Evolutionary conservation across 768 basidiomycete species (phyloP).

Genomic region (Fomitopsis serialis): DNA sequence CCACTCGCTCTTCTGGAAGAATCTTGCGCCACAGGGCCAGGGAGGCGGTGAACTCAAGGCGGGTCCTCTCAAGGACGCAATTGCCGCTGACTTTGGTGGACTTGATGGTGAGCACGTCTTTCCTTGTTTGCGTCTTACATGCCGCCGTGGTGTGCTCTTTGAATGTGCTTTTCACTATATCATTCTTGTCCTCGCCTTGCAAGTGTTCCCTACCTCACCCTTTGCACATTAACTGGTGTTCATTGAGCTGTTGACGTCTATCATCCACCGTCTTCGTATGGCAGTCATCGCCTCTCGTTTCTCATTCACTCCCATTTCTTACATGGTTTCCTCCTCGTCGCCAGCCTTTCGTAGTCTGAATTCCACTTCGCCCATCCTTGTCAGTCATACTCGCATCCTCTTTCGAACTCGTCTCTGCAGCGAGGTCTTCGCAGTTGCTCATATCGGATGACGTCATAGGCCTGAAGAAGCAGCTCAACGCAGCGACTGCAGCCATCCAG

Average conservation of each 20-base stretch:
- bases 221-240: too few relatives aligned
- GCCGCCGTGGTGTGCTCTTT: neutral
- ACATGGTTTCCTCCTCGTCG: too few relatives aligned
- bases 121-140: neutral
- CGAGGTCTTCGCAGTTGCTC: neutral
- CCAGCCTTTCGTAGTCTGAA: too few relatives aligned
- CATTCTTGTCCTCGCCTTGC: too few relatives aligned
- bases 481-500: conserved; percentile 87
- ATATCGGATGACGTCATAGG: conserved; percentile 7
- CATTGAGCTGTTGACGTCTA: too few relatives aligned
- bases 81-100: conserved; percentile 81
- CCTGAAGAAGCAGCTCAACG: conserved; percentile 85
- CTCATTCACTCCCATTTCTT: too few relatives aligned
- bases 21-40: conserved; percentile 68
- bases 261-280: too few relatives aligned
- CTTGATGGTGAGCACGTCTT: conserved; percentile 44
- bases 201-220: too few relatives aligned
- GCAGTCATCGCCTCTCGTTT: too few relatives aligned
- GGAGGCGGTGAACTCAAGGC: conserved; percentile 61
- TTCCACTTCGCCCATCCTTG: too few relatives aligned
- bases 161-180: neutral
- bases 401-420: too few relatives aligned
- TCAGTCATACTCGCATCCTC: too few relatives aligned
- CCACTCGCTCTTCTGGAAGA: conserved; percentile 97
- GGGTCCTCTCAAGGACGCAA: conserved; percentile 69